A percentile compares a stretch with the other conserved stretches of the same genome.
Conservation (phyloP, 768 basidiomycete species). For the Macrolepiota fuliginosa region DNA sequence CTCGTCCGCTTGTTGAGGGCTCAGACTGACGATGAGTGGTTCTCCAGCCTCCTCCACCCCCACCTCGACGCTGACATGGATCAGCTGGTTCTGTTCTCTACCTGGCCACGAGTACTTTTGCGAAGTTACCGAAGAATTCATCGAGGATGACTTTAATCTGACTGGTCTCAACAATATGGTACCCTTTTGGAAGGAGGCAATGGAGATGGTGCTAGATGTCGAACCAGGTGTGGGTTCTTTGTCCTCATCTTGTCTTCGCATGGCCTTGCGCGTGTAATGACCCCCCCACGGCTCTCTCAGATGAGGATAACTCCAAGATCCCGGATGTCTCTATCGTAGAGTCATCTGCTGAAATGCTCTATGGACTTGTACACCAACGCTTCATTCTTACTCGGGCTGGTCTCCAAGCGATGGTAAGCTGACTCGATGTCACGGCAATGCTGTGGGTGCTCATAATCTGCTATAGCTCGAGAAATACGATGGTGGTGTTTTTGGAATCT, state of each 20-base stretch:
- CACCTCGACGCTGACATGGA: conserved; percentile 92
- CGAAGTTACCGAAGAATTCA: conserved; percentile 98
- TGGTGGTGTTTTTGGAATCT: conserved; percentile 83
- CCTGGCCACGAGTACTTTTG: conserved; percentile 98
- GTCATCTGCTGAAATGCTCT: conserved; percentile 94
- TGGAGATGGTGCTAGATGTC: conserved; percentile 99
- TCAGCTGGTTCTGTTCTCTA: conserved; percentile 93
- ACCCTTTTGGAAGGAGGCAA: conserved; percentile 99
- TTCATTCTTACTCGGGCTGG: conserved; percentile 96
- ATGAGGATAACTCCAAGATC: conserved; percentile 93
- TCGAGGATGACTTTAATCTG: conserved; percentile 98
- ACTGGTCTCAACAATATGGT: conserved; percentile 95
- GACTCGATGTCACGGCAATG: conserved; percentile 16
- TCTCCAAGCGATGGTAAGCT: conserved; percentile 86
- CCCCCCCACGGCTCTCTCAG: conserved; percentile 36
- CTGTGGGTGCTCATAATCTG: conserved; percentile 13
- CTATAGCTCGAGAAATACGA: conserved; percentile 94
- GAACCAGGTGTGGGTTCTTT: conserved; percentile 79
- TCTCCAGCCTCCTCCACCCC: conserved; percentile 83
- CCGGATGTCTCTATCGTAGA: conserved; percentile 99
- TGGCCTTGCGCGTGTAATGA: conserved; percentile 13
- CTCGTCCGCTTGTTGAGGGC: conserved; percentile 9
- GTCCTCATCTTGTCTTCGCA: conserved; percentile 13
- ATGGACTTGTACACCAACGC: conserved; percentile 96
- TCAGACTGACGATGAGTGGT: conserved; percentile 22